Base-by-base conservation (phyloP, 2,329 filamentous ascomycete genomes). In the Diplodia sapinea region DNA sequence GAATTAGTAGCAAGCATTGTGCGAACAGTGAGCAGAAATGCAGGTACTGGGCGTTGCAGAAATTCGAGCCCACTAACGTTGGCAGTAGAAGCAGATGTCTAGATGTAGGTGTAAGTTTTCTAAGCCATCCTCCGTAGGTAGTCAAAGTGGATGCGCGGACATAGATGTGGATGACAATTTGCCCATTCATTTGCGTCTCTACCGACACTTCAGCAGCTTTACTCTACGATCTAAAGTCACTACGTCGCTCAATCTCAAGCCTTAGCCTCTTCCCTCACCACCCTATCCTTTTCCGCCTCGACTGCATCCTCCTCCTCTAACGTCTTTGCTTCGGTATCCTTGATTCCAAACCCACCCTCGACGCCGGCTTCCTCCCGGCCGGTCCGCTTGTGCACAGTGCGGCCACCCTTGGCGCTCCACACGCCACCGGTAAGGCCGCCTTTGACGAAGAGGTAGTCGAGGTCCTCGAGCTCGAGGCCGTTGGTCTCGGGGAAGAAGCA, bases 381-480 rank as follows among this genome's bases (percentile, higher is more conserved):
- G 29, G 17, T 52, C n/a, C 65, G n/a, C 43, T 8, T 50, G n/a
- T 36, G 38, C n/a, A 71, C 69, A 6, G 69, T 69, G 31, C 68
- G 63, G 13, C 65, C 69, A 33, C 67, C 69, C 67, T 68, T 72
- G 52, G 52, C 52, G 59, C 55, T 69, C 66, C 67, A 74, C 12
- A 38, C 70, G 49, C 71, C 69, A 8, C 69, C 70, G 5, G 69
- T 71, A 31, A 70, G 11, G 4, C 70, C 71, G 33, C 69, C 67
- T 50, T 72, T 70, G 31, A 51, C 43, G 47, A 72, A 70, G 47
- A 72, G 47, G 33, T 70, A 64, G 57, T 84, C 87, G 33, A 64
- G 47, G 33, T 94, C 90, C 74, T 94, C 91, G 0, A 94, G 85
- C 0, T 89, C 90, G 78, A 88, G 91, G 13, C 90, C 90, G 52